Evolutionary conservation across 1,284 basidiomycete species (phyloP).

Genomic region (Cystobasidium pallidum): DNA sequence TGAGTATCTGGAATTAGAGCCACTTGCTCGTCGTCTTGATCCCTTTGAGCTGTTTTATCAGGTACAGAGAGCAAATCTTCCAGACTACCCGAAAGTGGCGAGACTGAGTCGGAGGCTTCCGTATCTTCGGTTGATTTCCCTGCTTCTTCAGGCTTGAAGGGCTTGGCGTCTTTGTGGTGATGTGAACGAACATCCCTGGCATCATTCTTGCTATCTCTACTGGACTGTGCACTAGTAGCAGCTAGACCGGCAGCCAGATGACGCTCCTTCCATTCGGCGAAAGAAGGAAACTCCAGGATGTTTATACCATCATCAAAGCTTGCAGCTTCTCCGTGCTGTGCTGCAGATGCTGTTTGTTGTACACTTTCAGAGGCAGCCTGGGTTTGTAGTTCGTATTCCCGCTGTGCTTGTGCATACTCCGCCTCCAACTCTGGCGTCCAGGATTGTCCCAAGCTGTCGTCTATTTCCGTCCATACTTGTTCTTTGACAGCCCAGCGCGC

Average conservation of each 20-base stretch:
- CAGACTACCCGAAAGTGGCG: background rate
- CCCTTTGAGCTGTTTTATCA: background rate
- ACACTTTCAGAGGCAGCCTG: background rate
- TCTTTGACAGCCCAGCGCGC: background rate
- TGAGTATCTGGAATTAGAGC: background rate
- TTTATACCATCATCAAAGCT: background rate
- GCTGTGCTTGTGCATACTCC: conserved; percentile 22
- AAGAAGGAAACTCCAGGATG: conserved; percentile 39
- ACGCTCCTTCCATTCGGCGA: conserved; percentile 37
- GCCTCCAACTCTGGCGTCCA: conserved; percentile 21
- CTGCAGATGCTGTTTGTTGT: no score
- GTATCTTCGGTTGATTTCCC: background rate
- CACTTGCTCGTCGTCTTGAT: background rate
- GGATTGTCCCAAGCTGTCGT: conserved; percentile 19
- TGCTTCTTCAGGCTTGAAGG: background rate
- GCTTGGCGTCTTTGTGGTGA: background rate
- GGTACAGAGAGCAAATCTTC: background rate
- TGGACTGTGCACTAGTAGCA: background rate
- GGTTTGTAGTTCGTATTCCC: background rate
- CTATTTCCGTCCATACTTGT: conserved; percentile 29
- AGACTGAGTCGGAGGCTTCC: background rate
- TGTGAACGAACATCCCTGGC: background rate
- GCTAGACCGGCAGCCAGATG: conserved; percentile 29
- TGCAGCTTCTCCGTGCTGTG: background rate
- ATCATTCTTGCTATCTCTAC: conserved; percentile 4